Evolutionary conservation across 2,329 filamentous ascomycete genomes (phyloP).

Genomic region (Nemania sp.): DNA sequence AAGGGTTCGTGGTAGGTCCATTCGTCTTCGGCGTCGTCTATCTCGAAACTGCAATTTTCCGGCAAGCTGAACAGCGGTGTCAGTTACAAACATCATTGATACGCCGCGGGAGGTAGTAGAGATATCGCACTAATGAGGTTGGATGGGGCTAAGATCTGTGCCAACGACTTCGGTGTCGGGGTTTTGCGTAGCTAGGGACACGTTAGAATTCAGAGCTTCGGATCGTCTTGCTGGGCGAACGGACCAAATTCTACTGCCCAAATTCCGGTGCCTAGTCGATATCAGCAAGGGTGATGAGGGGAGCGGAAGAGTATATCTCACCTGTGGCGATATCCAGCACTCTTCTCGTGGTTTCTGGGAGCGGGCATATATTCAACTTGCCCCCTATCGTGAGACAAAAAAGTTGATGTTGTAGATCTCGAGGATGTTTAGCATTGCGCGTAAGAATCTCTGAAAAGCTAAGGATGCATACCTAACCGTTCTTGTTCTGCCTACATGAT

Average conservation of each 20-base stretch:
- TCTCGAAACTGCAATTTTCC: constrained; percentile 56
- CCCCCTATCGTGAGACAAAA: constrained; percentile 46
- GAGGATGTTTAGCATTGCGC: background rate
- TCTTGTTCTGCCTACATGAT: constrained; percentile 38
- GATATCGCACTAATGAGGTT: constrained; percentile 43
- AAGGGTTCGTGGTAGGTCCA: constrained; percentile 55
- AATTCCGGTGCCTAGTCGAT: constrained; percentile 46
- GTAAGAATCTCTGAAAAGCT: background rate
- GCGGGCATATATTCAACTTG: constrained; percentile 49
- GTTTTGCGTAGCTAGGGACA: constrained; percentile 42
- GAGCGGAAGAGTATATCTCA: constrained; percentile 8
- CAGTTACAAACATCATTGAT: background rate
- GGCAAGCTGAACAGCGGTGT: constrained; percentile 43
- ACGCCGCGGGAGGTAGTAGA: background rate
- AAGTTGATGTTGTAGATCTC: constrained; percentile 45
- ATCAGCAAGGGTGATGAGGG: constrained; percentile 15
- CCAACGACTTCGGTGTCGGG: constrained; percentile 45
- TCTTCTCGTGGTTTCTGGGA: constrained; percentile 44
- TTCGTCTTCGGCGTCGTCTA: constrained; percentile 57
- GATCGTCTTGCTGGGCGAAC: background rate
- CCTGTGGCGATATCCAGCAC: constrained; percentile 52
- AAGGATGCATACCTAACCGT: constrained; percentile 31
- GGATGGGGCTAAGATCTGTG: constrained; percentile 51
- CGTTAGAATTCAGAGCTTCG: background rate
- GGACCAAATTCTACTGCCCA: constrained; percentile 53